Evolutionary conservation across 331 rosid species (phyloP), one percentile per base, ranked within the genome.

Genomic region (Quercus phellos): DNA sequence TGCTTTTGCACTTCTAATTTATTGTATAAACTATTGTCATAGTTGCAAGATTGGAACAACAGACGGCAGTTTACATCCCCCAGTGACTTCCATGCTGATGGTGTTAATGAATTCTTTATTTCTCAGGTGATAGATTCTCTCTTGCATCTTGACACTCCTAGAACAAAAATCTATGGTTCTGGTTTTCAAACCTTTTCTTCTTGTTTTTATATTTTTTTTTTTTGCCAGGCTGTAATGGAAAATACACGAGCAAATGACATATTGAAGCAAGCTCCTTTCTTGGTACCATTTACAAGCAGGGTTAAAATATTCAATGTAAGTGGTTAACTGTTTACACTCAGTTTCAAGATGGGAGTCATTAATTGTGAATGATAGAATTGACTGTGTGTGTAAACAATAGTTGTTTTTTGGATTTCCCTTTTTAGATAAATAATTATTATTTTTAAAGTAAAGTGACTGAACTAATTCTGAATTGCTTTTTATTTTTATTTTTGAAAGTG

Each of bases 31-130:
- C 74, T 77, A 64, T 77, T 74, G 61, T 54, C 77, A 55, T 72
- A 95, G 99, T 89, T 95, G 87, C 99, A 95, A 91, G 98, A 92
- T 85, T 95, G 99, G 99, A 95, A 95, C 89, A 95, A 90, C 67
- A 86, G 99, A 77, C 89, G 88, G 29, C 89, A 95, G 78, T 95
- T 95, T 84, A 89, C 96, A 58, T 84, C 92, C 69, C 96, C 97
- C 55, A 84, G 85, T 75, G 98, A 92, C 80, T 92, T 92, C 79
- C 98, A 95, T 85, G 97, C 98, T 77, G 99, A 92, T 72, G 98
- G 97, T 35, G 99, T 92, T 86, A 95, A 95, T 81, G 99, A 95
- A 50, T 95, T 79, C 85, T 95, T 95, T 83, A 92, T 87, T 89
- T 87, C 99, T 35, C 99, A 92, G 99, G 99, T 92, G 89, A 77